Conservation (phyloP, 768 basidiomycete species). For the Boletus pseudo-olivaceus region DNA sequence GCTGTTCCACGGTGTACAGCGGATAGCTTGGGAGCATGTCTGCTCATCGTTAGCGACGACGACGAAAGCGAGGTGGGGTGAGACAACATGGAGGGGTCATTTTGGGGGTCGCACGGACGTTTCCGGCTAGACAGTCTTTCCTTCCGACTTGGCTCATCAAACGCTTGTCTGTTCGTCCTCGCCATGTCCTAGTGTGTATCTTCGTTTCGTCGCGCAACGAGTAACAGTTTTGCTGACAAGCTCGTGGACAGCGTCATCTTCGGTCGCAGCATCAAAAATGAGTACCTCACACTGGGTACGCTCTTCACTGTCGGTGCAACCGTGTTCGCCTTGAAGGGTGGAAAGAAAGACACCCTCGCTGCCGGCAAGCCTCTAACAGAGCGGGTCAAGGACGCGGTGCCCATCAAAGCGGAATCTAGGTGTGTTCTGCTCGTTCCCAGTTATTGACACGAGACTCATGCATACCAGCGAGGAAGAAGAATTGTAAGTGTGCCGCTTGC, state of each 20-base stretch:
- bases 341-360: constrained; percentile 45
- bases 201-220: neutral
- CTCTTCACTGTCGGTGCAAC: constrained; percentile 56
- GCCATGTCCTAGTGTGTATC: constrained; percentile 46
- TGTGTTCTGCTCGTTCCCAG: constrained; percentile 36
- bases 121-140: constrained; percentile 13
- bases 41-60: neutral
- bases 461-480: constrained; percentile 71
- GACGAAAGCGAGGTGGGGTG: neutral
- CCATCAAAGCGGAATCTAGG: constrained; percentile 65
- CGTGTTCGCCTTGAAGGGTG: constrained; percentile 52
- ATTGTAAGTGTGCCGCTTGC: constrained; percentile 54
- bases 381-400: constrained; percentile 62
- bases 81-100: constrained; percentile 7
- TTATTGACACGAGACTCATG: constrained; percentile 3
- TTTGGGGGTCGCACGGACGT: constrained; percentile 24
- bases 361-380: constrained; percentile 42
- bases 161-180: constrained; percentile 2
- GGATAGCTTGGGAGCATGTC: constrained; percentile 30
- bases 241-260: constrained; percentile 56
- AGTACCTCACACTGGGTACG: constrained; percentile 72
- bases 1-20: constrained; percentile 65
- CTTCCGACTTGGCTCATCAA: neutral
- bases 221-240: constrained; percentile 1
- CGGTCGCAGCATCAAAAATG: constrained; percentile 77